Base-by-base conservation (phyloP, 305 asterid genomes). In the Fraxinus ornus region DNA sequence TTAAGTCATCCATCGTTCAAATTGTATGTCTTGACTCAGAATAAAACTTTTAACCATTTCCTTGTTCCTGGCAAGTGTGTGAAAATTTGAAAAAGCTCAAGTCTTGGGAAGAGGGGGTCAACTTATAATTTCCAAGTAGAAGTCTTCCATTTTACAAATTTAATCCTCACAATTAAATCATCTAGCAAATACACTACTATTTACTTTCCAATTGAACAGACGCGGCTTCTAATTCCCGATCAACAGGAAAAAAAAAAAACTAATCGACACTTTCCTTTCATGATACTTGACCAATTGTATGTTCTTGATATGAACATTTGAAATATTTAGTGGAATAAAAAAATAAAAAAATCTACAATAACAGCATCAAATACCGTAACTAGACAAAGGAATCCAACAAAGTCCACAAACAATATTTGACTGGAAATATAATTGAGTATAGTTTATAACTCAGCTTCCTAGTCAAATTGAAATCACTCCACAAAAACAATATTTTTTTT, bases 51-150 rank as follows among this genome's bases (percentile, higher is more conserved):
- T 39, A 33, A 82, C 44, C 77, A 24, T 39, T 39, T 77, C 17
- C 79, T 39, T 39, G 44, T 60, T 72, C n/a, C 19, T 30, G 66
- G 68, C 4, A 77, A 35, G 17, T 41, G 37, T 32, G 80, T 44
- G 75, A 24, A 60, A 47, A 37, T 36, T 21, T 33, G 78, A 64
- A 83, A 70, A 7, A 32, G 33, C 21, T 17, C 22, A 28, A 81
- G 78, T 79, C 73, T 72, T 62, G 13, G 70, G 62, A 76, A 68
- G n/a, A 76, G 57, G 39, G 71, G 84, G 85, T 84, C 83, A 81
- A 86, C 66, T 75, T 81, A 52, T 68, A 83, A 83, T 76, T 86
- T 85, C 83, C 75, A 55, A 55, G 64, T 55, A n/a, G 64, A 55
- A 7, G 39, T 71, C 19, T 9, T 75, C 81, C 76, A 75, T 78